Conservation (phyloP, 495 filamentous ascomycete species). For the Penicillium mononematosum region DNA sequence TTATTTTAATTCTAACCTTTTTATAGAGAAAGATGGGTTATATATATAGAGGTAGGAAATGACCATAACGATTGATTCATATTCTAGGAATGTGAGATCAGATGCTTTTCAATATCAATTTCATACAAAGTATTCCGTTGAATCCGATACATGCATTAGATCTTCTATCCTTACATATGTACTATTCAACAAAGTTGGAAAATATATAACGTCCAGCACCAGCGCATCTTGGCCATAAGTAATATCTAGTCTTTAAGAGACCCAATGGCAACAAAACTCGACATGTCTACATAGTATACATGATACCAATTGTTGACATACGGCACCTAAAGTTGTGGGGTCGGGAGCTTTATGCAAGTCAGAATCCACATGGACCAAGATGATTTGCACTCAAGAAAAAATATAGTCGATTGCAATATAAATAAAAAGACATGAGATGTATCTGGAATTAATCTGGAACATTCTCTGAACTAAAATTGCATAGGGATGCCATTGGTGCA, state of each 20-base stretch:
- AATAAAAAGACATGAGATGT: neutral
- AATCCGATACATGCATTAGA: neutral
- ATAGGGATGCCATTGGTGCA: constrained; percentile 1
- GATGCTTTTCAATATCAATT: neutral
- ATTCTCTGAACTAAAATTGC: neutral
- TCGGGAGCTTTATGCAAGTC: constrained; percentile 7
- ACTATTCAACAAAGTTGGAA: neutral
- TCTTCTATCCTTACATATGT: neutral
- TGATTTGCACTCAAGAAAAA: neutral
- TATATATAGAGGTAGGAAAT: neutral
- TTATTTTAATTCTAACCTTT: neutral
- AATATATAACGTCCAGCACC: neutral
- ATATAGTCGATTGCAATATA: neutral
- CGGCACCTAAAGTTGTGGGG: constrained; percentile 3
- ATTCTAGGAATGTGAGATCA: neutral
- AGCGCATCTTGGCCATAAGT: neutral
- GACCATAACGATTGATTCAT: neutral
- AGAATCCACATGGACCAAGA: constrained; percentile 9
- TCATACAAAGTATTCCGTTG: neutral
- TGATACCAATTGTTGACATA: constrained; percentile 12
- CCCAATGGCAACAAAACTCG: neutral
- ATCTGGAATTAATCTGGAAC: neutral
- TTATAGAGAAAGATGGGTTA: neutral
- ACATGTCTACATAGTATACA: neutral
- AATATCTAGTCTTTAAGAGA: neutral